These are phyloP conservation scores for Suhomyces emberorum DNA, from an alignment of 805 yeast species.

Conservation along the genomic window DNA sequence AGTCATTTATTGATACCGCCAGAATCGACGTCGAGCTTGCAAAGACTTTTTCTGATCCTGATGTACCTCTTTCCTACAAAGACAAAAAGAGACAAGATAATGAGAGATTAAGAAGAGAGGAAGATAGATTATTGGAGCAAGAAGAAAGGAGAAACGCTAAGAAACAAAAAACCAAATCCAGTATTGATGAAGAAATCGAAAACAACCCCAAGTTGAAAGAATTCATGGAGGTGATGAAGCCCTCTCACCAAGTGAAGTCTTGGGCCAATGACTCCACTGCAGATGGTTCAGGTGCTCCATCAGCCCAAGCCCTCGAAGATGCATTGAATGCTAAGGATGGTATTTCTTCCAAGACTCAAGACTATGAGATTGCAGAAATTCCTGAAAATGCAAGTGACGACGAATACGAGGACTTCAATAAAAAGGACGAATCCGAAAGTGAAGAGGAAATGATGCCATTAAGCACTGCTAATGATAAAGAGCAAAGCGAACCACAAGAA, in stretches of 20 bases:
- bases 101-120: conserved; percentile 36
- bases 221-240: conserved; percentile 79
- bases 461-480: conserved; percentile 13
- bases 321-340: conserved; percentile 32
- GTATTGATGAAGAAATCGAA: conserved; percentile 59
- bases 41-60: conserved; percentile 79
- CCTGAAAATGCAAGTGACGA: conserved; percentile 49
- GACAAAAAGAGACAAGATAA: conserved; percentile 44
- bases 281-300: conserved; percentile 45
- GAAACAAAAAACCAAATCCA: conserved; percentile 28
- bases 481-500: conserved; percentile 10
- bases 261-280: conserved; percentile 68
- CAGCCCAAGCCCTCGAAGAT: conserved; percentile 40
- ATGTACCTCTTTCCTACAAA: conserved; percentile 60
- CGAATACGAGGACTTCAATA: conserved; percentile 47
- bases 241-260: conserved; percentile 63
- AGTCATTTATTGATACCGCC: conserved; percentile 79
- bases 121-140: conserved; percentile 41
- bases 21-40: conserved; percentile 78
- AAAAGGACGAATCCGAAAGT: conserved; percentile 28
- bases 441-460: conserved; percentile 51
- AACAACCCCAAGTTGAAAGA: conserved; percentile 70
- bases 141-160: conserved; percentile 41
- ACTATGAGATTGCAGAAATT: conserved; percentile 34
- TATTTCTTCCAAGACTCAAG: conserved; percentile 1